Evolutionary conservation across 2,329 filamentous ascomycete species (phyloP), one percentile per base, ranked within the genome.

Genomic region (Colletotrichum acutatum): DNA sequence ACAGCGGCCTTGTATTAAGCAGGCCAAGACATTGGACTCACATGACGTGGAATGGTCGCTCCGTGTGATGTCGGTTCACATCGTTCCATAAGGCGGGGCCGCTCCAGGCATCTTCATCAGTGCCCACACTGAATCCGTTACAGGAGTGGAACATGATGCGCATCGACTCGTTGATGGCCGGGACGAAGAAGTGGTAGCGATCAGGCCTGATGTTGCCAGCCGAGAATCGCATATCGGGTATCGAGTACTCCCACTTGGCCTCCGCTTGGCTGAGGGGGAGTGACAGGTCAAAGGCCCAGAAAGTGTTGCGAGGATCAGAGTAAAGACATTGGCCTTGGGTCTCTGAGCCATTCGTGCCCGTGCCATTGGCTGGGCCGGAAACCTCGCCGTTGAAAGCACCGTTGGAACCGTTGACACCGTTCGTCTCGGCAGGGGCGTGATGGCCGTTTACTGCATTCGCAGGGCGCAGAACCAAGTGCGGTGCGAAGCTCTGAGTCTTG

Each of bases 61-160:
- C 91, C 71, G 91, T 89, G 80, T 99, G 97, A 71, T 86, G 91
- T 77, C 97, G 93, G 76, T 95, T 82, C 11, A 98, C 95, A 80
- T 99, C 96, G 78, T 97, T 94, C 97, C 97, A 99, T 69, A 99
- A 85, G 5, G 94, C 94, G n/a, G 95, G 93, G 0, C 97, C 97
- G 79, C 93, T 96, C 86, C 95, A 97, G 54, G 92, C 92, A 62
- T 94, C 91, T 74, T 97, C 91, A 80, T 98, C 93, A 4, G 95
- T 96, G 66, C 93, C 94, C 52, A 97, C 89, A 76, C 94, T 96
- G 85, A 99, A 99, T 19, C 97, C 97, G 82, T 99, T 99, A 85
- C 97, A 98, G 70, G 94, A 98, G 85, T 98, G 94, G 83, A 98
- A 99, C 94, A 98, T 97, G 80, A 98, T 94, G 80, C 97, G 95